A percentile compares a stretch with the other conserved stretches of the same genome.
Evolutionary conservation across 768 basidiomycete species (phyloP).

Genomic region (Artomyces pyxidatus): DNA sequence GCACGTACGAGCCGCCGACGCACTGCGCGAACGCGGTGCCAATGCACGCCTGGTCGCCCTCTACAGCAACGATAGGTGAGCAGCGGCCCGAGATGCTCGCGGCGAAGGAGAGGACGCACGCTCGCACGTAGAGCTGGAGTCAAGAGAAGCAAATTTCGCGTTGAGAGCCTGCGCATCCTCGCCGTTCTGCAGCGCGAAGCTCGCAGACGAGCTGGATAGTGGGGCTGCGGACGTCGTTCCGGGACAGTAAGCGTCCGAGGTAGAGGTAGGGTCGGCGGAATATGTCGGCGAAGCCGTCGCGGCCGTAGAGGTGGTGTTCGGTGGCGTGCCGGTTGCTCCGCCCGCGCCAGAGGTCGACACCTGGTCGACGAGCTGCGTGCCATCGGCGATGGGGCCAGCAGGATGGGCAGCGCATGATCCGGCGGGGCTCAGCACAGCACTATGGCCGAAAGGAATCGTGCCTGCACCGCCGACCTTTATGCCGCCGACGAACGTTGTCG

Average conservation of each 20-base stretch:
- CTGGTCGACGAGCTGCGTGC: conserved; percentile 33
- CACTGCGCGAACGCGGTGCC: conserved; percentile 33
- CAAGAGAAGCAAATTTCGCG: conserved; percentile 24
- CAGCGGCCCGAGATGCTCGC: neutral
- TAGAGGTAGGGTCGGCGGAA: too few species aligned
- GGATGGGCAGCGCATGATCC: conserved; percentile 46
- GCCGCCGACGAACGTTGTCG: conserved; percentile 37
- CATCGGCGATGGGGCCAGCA: conserved; percentile 40
- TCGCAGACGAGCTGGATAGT: neutral
- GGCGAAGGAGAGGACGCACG: conserved; percentile 13
- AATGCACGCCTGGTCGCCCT: conserved; percentile 30
- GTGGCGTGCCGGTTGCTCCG: conserved; percentile 1
- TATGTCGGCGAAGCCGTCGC: neutral
- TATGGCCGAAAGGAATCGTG: conserved; percentile 47
- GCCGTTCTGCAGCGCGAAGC: conserved; percentile 25
- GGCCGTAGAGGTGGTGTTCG: neutral
- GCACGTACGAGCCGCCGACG: conserved; percentile 25
- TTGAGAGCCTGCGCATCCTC: conserved; percentile 31
- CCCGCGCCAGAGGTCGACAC: conserved; percentile 28
- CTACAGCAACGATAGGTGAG: conserved; percentile 12
- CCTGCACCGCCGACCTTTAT: conserved; percentile 34
- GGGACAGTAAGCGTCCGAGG: too few species aligned
- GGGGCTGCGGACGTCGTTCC: neutral
- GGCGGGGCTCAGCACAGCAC: conserved; percentile 31
- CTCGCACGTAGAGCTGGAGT: conserved; percentile 22